These are phyloP conservation scores for Penicillium bovifimosum DNA, from an alignment of 495 filamentous ascomycete species.

Conservation along the genomic window DNA sequence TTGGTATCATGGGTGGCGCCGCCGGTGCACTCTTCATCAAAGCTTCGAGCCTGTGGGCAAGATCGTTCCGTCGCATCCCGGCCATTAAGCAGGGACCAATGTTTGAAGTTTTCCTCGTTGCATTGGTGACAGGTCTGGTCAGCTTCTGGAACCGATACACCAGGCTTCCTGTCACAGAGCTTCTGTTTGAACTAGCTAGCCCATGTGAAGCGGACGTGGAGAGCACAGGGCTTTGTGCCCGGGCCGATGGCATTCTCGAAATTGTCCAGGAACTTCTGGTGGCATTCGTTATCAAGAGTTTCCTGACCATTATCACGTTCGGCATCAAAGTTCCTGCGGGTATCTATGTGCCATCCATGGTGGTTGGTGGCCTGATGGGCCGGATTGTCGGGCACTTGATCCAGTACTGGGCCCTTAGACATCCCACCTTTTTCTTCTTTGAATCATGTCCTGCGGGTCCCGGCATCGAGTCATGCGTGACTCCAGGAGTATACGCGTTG, in stretches of 20 bases:
- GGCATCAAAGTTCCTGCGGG: conserved; percentile 94
- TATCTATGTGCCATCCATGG: conserved; percentile 98
- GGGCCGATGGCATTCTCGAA: conserved; percentile 64
- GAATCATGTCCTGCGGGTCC: conserved; percentile 62
- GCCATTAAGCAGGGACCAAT: conserved; percentile 78
- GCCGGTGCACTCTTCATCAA: conserved; percentile 94
- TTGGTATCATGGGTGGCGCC: conserved; percentile 80
- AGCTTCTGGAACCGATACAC: conserved; percentile 95
- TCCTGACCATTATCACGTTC: conserved; percentile 84
- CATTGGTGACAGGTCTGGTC: conserved; percentile 72
- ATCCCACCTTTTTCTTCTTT: conserved; percentile 68
- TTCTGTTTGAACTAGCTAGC: conserved; percentile 83
- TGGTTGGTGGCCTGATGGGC: conserved; percentile 90
- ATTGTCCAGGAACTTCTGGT: conserved; percentile 63
- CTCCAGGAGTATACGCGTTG: conserved; percentile 91
- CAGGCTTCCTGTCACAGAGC: conserved; percentile 80
- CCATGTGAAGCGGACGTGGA: conserved; percentile 66
- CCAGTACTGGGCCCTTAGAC: conserved; percentile 73
- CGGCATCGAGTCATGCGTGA: conserved; percentile 78
- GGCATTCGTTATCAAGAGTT: conserved; percentile 84
- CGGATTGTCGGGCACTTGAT: conserved; percentile 81
- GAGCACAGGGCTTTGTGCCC: conserved; percentile 69
- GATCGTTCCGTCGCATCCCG: conserved; percentile 75
- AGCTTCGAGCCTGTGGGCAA: conserved; percentile 82
- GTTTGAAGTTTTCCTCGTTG: conserved; percentile 83